Percentiles rank a stretch among this genome's conserved stretches.
Conservation (phyloP, 2,329 filamentous ascomycete genomes). For the Diaporthe sp. region DNA sequence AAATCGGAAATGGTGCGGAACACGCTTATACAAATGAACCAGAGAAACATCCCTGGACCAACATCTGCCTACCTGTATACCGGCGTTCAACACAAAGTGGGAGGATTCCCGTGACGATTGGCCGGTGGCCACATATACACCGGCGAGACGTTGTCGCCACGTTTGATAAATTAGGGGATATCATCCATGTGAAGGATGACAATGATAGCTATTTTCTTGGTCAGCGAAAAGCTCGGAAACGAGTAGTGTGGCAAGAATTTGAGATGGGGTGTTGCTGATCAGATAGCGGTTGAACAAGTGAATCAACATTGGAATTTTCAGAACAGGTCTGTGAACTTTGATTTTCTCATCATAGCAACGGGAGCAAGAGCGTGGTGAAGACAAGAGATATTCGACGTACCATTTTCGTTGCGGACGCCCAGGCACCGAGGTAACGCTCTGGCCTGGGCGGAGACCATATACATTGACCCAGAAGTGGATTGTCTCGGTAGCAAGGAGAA, state of each 20-base stretch:
- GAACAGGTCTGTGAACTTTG: conserved; percentile 88
- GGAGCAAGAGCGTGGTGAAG: not conserved
- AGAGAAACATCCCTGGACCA: not conserved
- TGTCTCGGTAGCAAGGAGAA: not conserved
- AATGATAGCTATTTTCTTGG: conserved; percentile 14
- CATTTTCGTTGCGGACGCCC: conserved; percentile 44
- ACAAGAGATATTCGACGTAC: conserved; percentile 54
- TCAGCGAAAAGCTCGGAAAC: conserved; percentile 37
- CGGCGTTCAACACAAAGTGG: not conserved
- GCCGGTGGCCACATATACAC: not conserved
- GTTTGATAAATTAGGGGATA: not conserved
- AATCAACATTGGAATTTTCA: conserved; percentile 78
- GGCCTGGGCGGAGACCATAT: not conserved
- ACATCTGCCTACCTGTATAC: not conserved
- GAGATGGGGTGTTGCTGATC: conserved; percentile 55
- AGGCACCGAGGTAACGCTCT: not conserved
- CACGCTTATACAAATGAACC: not conserved
- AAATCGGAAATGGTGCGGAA: not conserved
- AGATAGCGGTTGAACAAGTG: conserved; percentile 88
- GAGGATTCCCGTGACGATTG: not conserved
- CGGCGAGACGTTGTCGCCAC: not conserved
- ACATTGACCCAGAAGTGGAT: not conserved
- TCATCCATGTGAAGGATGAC: not conserved
- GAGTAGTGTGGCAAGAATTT: conserved; percentile 38
- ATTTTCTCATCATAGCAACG: conserved; percentile 78